Conservation (phyloP, 805 yeast genomes). For the Yamadazyma philogaea region DNA sequence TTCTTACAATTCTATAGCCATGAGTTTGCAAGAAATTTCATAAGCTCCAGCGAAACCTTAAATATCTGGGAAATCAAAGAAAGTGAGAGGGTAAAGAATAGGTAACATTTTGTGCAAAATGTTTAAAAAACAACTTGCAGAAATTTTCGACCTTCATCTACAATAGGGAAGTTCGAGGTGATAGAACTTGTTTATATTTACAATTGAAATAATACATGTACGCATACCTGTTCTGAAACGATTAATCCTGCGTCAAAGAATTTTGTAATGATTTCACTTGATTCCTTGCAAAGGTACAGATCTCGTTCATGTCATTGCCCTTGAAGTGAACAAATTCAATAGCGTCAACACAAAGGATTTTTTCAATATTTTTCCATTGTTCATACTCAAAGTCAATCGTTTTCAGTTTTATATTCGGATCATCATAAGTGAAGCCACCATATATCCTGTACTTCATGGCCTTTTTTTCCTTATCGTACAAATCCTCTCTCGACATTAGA, state of each 20-base stretch:
- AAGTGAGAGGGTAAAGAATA: no score
- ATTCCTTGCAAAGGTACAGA: slow-evolving; percentile 26
- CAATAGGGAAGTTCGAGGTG: no score
- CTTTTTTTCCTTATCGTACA: slow-evolving; percentile 23
- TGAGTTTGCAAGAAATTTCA: no score
- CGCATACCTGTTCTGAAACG: neutral
- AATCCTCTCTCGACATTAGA: slow-evolving; percentile 21
- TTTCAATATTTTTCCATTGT: slow-evolving; percentile 29
- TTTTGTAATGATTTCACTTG: slow-evolving; percentile 25
- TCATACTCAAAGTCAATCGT: slow-evolving; percentile 29
- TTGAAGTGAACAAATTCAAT: slow-evolving; percentile 25
- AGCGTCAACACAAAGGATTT: slow-evolving; percentile 24
- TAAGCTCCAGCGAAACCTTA: no score
- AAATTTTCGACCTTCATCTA: no score
- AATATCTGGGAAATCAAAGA: no score
- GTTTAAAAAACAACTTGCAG: no score
- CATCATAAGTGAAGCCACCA: slow-evolving; percentile 21
- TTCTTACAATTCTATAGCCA: no score
- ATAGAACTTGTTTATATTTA: no score
- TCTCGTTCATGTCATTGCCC: slow-evolving; percentile 16
- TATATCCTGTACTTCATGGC: slow-evolving; percentile 28
- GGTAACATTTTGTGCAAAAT: no score
- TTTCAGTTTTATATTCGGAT: slow-evolving; percentile 11
- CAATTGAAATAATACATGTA: no score
- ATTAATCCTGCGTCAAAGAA: neutral